Conservation (phyloP, 2,329 filamentous ascomycete species). For the Clarireedia paspali region DNA sequence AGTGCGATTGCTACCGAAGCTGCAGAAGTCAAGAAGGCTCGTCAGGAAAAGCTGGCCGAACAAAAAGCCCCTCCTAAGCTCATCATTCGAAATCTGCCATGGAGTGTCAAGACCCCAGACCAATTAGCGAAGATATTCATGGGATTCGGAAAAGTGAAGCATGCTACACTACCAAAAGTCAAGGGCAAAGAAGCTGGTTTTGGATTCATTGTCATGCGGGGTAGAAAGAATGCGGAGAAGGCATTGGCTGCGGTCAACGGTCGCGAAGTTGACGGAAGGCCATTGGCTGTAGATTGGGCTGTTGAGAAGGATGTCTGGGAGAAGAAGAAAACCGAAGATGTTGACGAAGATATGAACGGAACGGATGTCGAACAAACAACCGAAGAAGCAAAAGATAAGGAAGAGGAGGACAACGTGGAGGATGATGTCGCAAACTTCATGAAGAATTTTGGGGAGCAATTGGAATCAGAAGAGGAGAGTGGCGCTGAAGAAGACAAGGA, state of each 20-base stretch:
- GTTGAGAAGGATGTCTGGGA: slow-evolving; percentile 85
- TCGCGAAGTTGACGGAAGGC: slow-evolving; percentile 79
- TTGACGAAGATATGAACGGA: slow-evolving; percentile 31
- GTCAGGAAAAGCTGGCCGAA: slow-evolving; percentile 53
- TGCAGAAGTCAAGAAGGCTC: slow-evolving; percentile 41
- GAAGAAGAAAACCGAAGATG: slow-evolving; percentile 40
- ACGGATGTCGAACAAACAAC: slow-evolving; percentile 30
- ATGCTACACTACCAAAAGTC: slow-evolving; percentile 73
- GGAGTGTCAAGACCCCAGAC: slow-evolving; percentile 84
- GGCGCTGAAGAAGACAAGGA: slow-evolving; percentile 30
- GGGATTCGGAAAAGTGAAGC: slow-evolving; percentile 87
- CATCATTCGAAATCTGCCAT: slow-evolving; percentile 89
- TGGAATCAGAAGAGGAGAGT: slow-evolving; percentile 32
- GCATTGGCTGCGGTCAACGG: slow-evolving; percentile 82
- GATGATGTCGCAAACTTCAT: slow-evolving; percentile 33
- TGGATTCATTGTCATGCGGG: slow-evolving; percentile 83
- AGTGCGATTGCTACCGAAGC: slow-evolving; percentile 30
- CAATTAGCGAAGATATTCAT: slow-evolving; percentile 73
- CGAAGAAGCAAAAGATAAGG: slow-evolving; percentile 21
- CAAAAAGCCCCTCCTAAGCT: slow-evolving; percentile 61
- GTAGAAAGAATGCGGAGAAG: slow-evolving; percentile 83
- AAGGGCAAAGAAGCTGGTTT: slow-evolving; percentile 70
- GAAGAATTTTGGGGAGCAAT: slow-evolving; percentile 27
- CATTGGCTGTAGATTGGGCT: slow-evolving; percentile 91
- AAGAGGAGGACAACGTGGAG: slow-evolving; percentile 24